These are phyloP conservation scores for Komagataella pastoris DNA, from an alignment of 805 yeast genomes.

Conservation along the genomic window DNA sequence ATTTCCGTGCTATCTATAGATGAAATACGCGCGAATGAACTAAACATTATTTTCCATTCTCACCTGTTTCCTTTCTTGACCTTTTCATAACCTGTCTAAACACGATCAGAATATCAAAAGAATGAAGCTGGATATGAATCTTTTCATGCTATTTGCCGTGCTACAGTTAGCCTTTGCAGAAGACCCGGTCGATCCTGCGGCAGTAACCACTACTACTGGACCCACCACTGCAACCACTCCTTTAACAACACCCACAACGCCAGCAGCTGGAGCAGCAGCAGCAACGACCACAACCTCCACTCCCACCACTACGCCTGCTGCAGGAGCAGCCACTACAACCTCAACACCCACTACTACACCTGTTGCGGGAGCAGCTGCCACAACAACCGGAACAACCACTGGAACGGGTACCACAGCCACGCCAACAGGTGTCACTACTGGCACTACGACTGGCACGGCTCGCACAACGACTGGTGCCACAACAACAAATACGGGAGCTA, in stretches of 20 bases:
- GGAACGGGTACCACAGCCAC: slow-evolving; percentile 3
- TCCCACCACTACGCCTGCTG: slow-evolving; percentile 5
- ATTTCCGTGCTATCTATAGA: background rate
- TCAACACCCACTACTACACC: slow-evolving; percentile 5
- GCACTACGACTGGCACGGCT: slow-evolving; percentile 1
- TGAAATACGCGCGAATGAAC: background rate
- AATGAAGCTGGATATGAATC: background rate
- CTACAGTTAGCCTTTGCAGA: background rate
- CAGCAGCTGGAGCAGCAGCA: slow-evolving; percentile 1
- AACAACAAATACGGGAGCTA: slow-evolving; percentile 1
- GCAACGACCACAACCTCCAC: slow-evolving; percentile 3
- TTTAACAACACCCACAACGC: slow-evolving; percentile 4
- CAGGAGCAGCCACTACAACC: slow-evolving; percentile 5
- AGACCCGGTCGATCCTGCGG: background rate
- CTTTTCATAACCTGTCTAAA: background rate
- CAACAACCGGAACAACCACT: slow-evolving; percentile 3
- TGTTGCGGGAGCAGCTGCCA: slow-evolving; percentile 3
- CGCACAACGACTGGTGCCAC: slow-evolving; percentile 2
- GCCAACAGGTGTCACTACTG: slow-evolving; percentile 2
- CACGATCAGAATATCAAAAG: background rate
- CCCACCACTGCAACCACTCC: slow-evolving; percentile 2
- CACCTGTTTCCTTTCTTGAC: background rate
- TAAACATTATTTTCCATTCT: background rate
- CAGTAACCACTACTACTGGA: slow-evolving; percentile 6
- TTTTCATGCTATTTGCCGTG: background rate